A percentile compares a stretch with the other conserved stretches of the same genome.
These are phyloP conservation scores for Nicotiana noctiflora DNA, from an alignment of 257 asterid genomes.

Conservation along the genomic window DNA sequence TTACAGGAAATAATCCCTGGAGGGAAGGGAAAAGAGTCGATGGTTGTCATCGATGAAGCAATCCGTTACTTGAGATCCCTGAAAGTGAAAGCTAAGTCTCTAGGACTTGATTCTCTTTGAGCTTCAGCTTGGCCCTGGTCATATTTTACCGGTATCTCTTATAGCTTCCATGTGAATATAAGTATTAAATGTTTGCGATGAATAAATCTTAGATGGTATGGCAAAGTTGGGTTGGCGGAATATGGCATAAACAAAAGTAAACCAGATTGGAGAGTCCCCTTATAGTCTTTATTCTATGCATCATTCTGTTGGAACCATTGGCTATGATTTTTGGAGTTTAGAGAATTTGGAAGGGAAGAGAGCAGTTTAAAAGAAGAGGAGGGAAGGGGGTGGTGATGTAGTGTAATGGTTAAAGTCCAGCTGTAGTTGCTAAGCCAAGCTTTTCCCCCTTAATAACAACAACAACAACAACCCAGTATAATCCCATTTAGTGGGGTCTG, in stretches of 20 bases:
- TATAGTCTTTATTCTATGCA: conserved; percentile 13
- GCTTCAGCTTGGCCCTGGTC: neutral
- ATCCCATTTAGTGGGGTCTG: no score
- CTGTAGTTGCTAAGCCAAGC: no score
- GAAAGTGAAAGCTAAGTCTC: conserved; percentile 59
- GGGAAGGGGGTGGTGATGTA: no score
- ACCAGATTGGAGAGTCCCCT: conserved; percentile 5
- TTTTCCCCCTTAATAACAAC: no score
- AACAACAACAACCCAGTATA: no score
- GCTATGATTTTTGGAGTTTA: neutral
- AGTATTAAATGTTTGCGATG: neutral
- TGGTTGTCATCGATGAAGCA: conserved; percentile 67
- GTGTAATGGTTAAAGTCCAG: no score
- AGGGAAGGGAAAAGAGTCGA: conserved; percentile 49
- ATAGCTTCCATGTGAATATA: neutral
- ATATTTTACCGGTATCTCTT: conserved; percentile 1
- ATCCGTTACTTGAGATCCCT: conserved; percentile 59
- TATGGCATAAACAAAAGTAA: neutral
- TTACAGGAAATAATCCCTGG: conserved; percentile 59
- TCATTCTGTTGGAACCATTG: conserved; percentile 21
- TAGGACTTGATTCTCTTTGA: conserved; percentile 53
- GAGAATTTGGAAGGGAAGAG: no score
- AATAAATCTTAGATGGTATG: neutral
- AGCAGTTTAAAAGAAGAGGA: no score
- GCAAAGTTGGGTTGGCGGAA: neutral